Evolutionary conservation across 352 stramenopile genomes (phyloP).

Genomic region (Achlya hypogyna): DNA sequence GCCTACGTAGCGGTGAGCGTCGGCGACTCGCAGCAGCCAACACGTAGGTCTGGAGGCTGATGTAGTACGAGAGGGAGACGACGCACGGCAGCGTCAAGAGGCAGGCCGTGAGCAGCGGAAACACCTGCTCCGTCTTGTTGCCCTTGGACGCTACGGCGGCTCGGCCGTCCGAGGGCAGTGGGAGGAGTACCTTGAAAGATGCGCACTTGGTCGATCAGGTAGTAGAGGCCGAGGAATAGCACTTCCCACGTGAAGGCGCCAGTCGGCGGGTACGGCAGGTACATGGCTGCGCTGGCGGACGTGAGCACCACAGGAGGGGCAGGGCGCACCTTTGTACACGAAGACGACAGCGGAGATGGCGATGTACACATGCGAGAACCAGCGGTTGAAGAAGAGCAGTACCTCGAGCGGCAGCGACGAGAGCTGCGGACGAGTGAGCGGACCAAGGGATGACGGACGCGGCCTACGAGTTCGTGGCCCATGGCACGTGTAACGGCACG

Average conservation of each 20-base stretch:
- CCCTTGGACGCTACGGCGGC: constrained; percentile 55
- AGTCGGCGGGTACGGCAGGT: constrained; percentile 37
- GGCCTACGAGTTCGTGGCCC: neutral
- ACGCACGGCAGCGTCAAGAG: constrained; percentile 40
- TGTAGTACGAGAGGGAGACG: constrained; percentile 62
- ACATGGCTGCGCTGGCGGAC: constrained; percentile 29
- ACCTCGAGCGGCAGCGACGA: constrained; percentile 50
- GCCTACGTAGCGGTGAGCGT: constrained; percentile 18
- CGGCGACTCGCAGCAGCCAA: constrained; percentile 19
- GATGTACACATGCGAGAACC: constrained; percentile 56
- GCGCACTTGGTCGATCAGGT: constrained; percentile 41
- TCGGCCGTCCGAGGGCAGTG: neutral
- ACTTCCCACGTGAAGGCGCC: constrained; percentile 50
- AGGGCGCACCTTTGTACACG: constrained; percentile 52
- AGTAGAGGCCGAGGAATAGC: constrained; percentile 51
- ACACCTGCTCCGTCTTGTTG: constrained; percentile 62
- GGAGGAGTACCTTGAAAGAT: constrained; percentile 49
- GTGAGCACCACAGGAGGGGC: neutral
- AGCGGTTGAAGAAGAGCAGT: constrained; percentile 59
- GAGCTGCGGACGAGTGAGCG: constrained; percentile 25
- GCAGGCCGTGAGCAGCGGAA: constrained; percentile 46
- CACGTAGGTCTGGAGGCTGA: constrained; percentile 73
- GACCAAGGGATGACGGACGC: neutral
- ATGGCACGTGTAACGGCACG: neutral
- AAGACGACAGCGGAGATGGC: constrained; percentile 40